A percentile compares a stretch with the other conserved stretches of the same genome.
These are phyloP conservation scores for Eucalyptus leucophloia DNA, from an alignment of 345 rosid species.

Conservation along the genomic window DNA sequence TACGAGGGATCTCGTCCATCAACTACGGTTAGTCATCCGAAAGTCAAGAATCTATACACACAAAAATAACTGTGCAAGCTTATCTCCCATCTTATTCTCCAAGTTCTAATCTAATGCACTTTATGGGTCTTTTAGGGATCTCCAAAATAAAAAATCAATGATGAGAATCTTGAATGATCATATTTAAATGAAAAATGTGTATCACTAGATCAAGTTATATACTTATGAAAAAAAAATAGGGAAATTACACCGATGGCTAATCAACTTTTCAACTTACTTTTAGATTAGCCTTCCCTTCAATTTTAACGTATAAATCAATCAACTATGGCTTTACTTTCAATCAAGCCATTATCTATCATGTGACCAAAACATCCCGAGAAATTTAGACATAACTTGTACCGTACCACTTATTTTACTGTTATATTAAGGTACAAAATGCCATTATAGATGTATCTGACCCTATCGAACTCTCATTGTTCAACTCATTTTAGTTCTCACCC, in stretches of 20 bases:
- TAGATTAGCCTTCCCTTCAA: background rate
- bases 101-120: background rate
- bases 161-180: background rate
- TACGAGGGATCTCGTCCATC: background rate
- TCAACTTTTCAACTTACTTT: background rate
- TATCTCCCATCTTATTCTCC: background rate
- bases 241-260: background rate
- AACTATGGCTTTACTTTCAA: background rate
- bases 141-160: background rate
- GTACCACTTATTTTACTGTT: background rate
- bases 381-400: background rate
- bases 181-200: background rate
- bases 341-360: background rate
- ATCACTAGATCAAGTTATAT: background rate
- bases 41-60: background rate
- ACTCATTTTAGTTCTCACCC: background rate
- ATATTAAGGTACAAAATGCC: background rate
- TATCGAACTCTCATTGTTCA: background rate
- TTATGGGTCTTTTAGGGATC: background rate
- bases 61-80: background rate
- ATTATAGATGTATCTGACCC: background rate
- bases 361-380: background rate
- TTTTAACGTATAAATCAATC: background rate
- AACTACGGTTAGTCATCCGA: background rate
- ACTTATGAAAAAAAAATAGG: background rate